A percentile compares a stretch with the other conserved stretches of the same genome.
Evolutionary conservation across 2,329 filamentous ascomycete genomes (phyloP).

Genomic region (Cladosporium sp.): DNA sequence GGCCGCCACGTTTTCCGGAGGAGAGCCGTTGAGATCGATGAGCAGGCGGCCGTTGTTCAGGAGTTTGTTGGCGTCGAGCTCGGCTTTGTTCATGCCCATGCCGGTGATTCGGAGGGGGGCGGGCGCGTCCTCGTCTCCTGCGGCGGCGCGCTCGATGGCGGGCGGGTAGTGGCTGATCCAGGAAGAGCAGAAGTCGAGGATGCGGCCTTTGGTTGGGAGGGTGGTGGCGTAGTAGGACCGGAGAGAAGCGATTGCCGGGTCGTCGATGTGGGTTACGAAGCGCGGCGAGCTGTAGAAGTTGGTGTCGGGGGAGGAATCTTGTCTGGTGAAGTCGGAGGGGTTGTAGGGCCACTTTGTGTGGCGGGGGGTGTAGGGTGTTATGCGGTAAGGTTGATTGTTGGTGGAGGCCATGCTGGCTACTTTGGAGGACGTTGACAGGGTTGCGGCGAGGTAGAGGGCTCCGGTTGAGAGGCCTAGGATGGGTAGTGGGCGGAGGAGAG

Average conservation of each 20-base stretch:
- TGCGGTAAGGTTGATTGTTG: slow-evolving; percentile 22
- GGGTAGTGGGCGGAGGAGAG: slow-evolving; percentile 25
- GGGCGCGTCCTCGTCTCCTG: neutral
- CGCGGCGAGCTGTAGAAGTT: slow-evolving; percentile 46
- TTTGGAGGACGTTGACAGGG: slow-evolving; percentile 14
- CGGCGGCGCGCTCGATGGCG: slow-evolving; percentile 26
- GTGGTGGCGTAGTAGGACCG: slow-evolving; percentile 48
- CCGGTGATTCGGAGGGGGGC: slow-evolving; percentile 44
- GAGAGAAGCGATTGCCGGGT: slow-evolving; percentile 48
- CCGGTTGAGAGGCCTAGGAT: slow-evolving; percentile 25
- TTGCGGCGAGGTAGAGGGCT: slow-evolving; percentile 22
- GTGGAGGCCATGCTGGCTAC: neutral
- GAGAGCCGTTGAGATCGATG: slow-evolving; percentile 53
- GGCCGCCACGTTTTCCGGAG: slow-evolving; percentile 31
- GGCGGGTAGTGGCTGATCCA: slow-evolving; percentile 52
- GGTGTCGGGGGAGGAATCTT: slow-evolving; percentile 39
- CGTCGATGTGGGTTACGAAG: slow-evolving; percentile 57
- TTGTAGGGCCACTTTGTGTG: slow-evolving; percentile 39
- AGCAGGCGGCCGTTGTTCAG: slow-evolving; percentile 37
- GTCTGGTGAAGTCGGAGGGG: slow-evolving; percentile 41
- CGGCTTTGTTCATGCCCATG: slow-evolving; percentile 50
- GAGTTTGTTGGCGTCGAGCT: slow-evolving; percentile 46
- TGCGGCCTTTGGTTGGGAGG: slow-evolving; percentile 43
- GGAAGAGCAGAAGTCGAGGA: slow-evolving; percentile 53
- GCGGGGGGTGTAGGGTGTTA: slow-evolving; percentile 32